Evolutionary conservation across 495 filamentous ascomycete genomes (phyloP).

Genomic region (Amphirosellinia nigrospora): DNA sequence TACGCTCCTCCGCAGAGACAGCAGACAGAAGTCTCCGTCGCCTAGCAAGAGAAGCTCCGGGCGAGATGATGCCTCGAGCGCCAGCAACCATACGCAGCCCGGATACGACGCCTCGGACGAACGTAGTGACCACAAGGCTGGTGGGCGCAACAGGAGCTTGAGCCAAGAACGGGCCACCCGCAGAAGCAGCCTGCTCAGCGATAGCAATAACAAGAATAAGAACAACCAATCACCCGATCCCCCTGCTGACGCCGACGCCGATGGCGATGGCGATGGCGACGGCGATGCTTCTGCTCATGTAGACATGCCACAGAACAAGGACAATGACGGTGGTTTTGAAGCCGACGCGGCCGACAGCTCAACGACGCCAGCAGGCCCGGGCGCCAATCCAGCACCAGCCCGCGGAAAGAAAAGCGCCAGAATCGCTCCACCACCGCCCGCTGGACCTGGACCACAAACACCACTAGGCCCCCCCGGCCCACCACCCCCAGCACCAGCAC

Average conservation of each 20-base stretch:
- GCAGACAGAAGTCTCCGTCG: constrained; percentile 44
- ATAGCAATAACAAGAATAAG: neutral
- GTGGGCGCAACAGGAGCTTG: constrained; percentile 15
- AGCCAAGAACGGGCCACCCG: constrained; percentile 1
- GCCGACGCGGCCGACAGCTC: constrained; percentile 13
- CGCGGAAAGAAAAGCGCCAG: constrained; percentile 19
- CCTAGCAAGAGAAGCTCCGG: constrained; percentile 40
- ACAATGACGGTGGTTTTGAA: neutral
- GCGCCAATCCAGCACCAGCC: constrained; percentile 8
- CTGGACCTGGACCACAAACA: constrained; percentile 9
- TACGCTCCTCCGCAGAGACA: constrained; percentile 54
- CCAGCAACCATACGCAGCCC: constrained; percentile 35
- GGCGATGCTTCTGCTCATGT: neutral
- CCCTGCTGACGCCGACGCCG: neutral
- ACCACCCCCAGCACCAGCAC: constrained; percentile 12
- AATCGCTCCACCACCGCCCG: constrained; percentile 22
- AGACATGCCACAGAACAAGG: neutral
- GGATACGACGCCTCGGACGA: constrained; percentile 35
- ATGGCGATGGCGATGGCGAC: neutral
- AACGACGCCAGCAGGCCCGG: constrained; percentile 7
- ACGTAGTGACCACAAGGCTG: constrained; percentile 9
- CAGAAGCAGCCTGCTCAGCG: neutral
- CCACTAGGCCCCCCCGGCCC: constrained; percentile 7
- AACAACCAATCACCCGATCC: neutral
- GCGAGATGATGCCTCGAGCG: constrained; percentile 32